Percentiles rank a stretch among this genome's conserved stretches.
phyloP scores from a whole-genome alignment of 2,329 filamentous ascomycete species.

The Chrysoporthe cubensis region DNA sequence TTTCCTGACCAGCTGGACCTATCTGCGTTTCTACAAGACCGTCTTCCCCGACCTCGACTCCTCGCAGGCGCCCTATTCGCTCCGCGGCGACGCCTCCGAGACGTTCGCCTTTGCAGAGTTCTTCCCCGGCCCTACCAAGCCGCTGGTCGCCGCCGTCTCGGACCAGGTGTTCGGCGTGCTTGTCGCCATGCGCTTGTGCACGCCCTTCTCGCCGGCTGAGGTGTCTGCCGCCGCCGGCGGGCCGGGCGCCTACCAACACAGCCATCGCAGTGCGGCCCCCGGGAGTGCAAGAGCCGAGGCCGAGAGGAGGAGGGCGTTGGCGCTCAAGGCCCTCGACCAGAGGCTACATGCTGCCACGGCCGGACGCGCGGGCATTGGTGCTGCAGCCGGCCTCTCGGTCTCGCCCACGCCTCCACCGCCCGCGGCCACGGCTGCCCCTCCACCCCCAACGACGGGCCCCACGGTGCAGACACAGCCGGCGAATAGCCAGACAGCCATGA shows the following conservation, averaged over 20 bases:
- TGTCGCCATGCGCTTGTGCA: slow-evolving; percentile 77
- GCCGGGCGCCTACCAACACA: slow-evolving; percentile 42
- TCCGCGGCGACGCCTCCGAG: slow-evolving; percentile 91
- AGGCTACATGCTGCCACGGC: slow-evolving; percentile 81
- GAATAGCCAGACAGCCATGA: slow-evolving; percentile 62
- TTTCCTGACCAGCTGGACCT: slow-evolving; percentile 89
- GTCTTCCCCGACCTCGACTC: slow-evolving; percentile 71
- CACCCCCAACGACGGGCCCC: slow-evolving; percentile 51
- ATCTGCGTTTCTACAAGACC: slow-evolving; percentile 91
- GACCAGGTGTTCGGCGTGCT: slow-evolving; percentile 75
- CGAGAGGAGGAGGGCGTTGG: slow-evolving; percentile 84
- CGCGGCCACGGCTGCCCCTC: slow-evolving; percentile 46
- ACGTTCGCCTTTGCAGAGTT: slow-evolving; percentile 96
- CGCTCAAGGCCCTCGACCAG: slow-evolving; percentile 90
- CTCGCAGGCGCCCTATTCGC: slow-evolving; percentile 57
- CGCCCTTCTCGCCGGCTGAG: slow-evolving; percentile 82
- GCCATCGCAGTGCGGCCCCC: slow-evolving; percentile 60
- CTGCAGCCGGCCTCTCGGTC: slow-evolving; percentile 9
- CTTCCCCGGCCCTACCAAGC: slow-evolving; percentile 85
- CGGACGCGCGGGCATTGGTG: slow-evolving; percentile 14
- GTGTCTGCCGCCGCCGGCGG: slow-evolving; percentile 72
- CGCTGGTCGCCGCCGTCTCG: slow-evolving; percentile 73
- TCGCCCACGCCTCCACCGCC: slow-evolving; percentile 45
- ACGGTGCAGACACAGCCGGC: slow-evolving; percentile 61
- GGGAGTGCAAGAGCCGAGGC: slow-evolving; percentile 85